Percentiles rank a stretch among this genome's conserved stretches.
These are phyloP conservation scores for Claviceps sp. DNA, from an alignment of 2,329 filamentous ascomycete species.

Conservation along the genomic window DNA sequence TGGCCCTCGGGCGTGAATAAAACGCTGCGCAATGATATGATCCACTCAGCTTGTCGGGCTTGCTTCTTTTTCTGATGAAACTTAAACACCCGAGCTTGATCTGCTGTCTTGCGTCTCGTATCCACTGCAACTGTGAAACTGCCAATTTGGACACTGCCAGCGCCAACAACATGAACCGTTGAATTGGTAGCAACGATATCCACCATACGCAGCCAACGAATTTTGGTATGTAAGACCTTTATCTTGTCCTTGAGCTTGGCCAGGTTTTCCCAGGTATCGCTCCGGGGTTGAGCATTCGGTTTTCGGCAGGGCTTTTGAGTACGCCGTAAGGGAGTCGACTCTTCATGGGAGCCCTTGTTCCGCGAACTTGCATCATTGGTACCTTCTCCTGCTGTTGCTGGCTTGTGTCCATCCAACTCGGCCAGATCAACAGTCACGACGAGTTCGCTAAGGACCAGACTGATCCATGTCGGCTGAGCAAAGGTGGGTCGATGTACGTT, in stretches of 20 bases:
- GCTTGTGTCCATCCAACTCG: conserved; percentile 42
- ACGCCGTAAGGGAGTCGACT: conserved; percentile 6
- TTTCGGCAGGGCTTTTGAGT: conserved; percentile 5
- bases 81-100: conserved; percentile 76
- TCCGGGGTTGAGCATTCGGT: conserved; percentile 30
- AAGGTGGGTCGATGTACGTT: conserved; percentile 89
- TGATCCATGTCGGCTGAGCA: conserved; percentile 92
- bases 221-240: conserved; percentile 73
- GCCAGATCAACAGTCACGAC: conserved; percentile 70
- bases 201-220: conserved; percentile 79
- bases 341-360: conserved; percentile 14
- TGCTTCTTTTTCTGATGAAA: conserved; percentile 42
- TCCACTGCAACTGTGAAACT: conserved; percentile 79
- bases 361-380: conserved; percentile 13
- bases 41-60: conserved; percentile 75
- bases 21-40: conserved; percentile 71
- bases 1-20: conserved; percentile 76
- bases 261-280: conserved; percentile 68
- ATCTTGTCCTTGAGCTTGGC: conserved; percentile 71
- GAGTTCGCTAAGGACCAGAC: conserved; percentile 74
- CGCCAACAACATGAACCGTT: conserved; percentile 61
- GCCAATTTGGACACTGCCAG: conserved; percentile 75
- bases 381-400: conserved; percentile 15
- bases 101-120: conserved; percentile 81
- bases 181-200: conserved; percentile 79